Percentiles rank a stretch among this genome's conserved stretches.
Conservation (phyloP, 2,329 filamentous ascomycete genomes). For the Monilinia vaccinii-corymbosi region DNA sequence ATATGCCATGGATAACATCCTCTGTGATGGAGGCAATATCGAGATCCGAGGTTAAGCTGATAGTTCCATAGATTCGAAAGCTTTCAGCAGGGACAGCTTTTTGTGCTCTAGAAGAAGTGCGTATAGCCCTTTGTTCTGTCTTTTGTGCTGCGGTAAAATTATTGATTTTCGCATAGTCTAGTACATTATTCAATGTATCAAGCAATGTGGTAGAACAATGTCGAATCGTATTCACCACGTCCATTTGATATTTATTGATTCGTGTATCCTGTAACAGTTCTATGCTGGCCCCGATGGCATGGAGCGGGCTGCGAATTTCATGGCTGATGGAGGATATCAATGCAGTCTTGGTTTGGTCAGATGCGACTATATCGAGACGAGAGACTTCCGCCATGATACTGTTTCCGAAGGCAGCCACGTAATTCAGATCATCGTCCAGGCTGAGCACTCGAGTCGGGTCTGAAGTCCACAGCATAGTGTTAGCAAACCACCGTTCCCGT, state of each 20-base stretch:
- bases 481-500: constrained; percentile 37
- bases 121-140: not conserved
- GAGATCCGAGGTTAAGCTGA: constrained; percentile 23
- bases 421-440: constrained; percentile 30
- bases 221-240: constrained; percentile 29
- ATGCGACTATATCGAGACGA: constrained; percentile 40
- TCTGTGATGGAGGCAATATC: constrained; percentile 30
- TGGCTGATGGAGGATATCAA: constrained; percentile 50
- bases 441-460: constrained; percentile 30
- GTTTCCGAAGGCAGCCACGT: constrained; percentile 35
- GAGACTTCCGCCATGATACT: constrained; percentile 45
- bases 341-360: constrained; percentile 42
- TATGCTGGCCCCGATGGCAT: constrained; percentile 44
- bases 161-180: constrained; percentile 32
- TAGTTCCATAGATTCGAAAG: constrained; percentile 7
- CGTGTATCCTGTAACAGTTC: constrained; percentile 39
- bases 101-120: not conserved
- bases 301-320: constrained; percentile 45
- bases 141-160: constrained; percentile 11
- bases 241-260: constrained; percentile 26
- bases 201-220: constrained; percentile 30
- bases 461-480: constrained; percentile 39
- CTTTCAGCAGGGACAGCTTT: not conserved
- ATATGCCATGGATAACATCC: constrained; percentile 31
- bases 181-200: constrained; percentile 31